Conservation (phyloP, 2,329 filamentous ascomycete species). For the Trichoderma sp. region DNA sequence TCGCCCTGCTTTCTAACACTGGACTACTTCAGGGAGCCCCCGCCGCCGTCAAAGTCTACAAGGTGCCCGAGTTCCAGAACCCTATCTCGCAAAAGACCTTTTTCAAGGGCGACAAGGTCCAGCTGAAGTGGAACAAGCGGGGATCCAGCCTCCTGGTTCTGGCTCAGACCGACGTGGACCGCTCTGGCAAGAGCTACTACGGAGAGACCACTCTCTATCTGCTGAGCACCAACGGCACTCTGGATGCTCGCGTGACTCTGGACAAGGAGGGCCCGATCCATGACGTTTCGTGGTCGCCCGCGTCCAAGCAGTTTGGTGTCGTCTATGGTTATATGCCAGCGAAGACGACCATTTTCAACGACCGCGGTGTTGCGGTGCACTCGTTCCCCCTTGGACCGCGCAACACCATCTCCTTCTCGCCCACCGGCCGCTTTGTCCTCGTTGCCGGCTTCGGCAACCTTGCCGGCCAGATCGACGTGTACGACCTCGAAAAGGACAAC, state of each 20-base stretch:
- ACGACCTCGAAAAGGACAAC: conserved; percentile 93
- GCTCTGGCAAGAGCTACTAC: conserved; percentile 98
- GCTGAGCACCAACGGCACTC: conserved; percentile 84
- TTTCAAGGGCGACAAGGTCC: conserved; percentile 98
- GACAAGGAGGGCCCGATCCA: conserved; percentile 98
- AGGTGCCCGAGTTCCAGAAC: conserved; percentile 80
- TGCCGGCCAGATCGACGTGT: conserved; percentile 96
- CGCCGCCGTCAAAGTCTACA: conserved; percentile 90
- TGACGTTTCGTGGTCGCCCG: conserved; percentile 97
- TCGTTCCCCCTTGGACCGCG: conserved; percentile 84
- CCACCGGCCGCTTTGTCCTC: conserved; percentile 87
- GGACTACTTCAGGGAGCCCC: conserved; percentile 71
- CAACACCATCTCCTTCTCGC: conserved; percentile 95
- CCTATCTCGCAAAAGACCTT: conserved; percentile 97
- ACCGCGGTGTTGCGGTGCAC: conserved; percentile 78
- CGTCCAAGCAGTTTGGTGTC: conserved; percentile 95
- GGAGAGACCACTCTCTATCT: conserved; percentile 97
- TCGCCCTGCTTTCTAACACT: conserved; percentile 1
- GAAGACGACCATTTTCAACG: conserved; percentile 97
- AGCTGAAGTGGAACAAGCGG: conserved; percentile 94
- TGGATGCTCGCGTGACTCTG: conserved; percentile 87
- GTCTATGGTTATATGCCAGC: conserved; percentile 99
- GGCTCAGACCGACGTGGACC: conserved; percentile 96
- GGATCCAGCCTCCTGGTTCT: conserved; percentile 92
- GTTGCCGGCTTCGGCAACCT: conserved; percentile 97